These are phyloP conservation scores for Sporothrix dimorphospora DNA, from an alignment of 2,329 filamentous ascomycete genomes.

Conservation along the genomic window DNA sequence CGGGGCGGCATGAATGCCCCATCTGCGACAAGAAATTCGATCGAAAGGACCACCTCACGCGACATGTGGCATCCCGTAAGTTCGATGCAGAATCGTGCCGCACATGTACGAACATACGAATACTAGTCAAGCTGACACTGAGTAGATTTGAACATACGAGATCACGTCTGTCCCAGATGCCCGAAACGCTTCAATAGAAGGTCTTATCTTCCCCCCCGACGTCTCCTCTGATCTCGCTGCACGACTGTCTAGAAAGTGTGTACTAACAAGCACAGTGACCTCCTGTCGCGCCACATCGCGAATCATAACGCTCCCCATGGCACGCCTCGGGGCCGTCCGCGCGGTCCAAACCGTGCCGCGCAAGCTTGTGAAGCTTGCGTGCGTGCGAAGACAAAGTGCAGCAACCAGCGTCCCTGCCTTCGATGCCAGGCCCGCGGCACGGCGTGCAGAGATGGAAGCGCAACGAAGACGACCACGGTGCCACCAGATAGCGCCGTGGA, in stretches of 20 bases:
- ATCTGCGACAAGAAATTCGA: background rate
- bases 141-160: background rate
- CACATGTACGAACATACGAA: background rate
- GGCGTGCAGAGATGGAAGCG: background rate
- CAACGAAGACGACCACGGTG: background rate
- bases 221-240: background rate
- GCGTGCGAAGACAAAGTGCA: slow-evolving; percentile 4
- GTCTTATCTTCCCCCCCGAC: background rate
- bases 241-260: background rate
- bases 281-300: background rate
- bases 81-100: background rate
- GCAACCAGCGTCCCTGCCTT: background rate
- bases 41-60: slow-evolving; percentile 11
- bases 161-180: background rate
- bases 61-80: background rate
- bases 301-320: background rate
- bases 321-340: background rate
- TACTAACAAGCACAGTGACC: background rate
- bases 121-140: background rate
- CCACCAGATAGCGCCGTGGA: background rate
- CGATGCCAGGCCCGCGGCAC: background rate
- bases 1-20: background rate
- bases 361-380: background rate
- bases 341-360: background rate
- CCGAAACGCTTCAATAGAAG: background rate